These are phyloP conservation scores for Viola odorata DNA, from an alignment of 345 rosid species.

Conservation along the genomic window DNA sequence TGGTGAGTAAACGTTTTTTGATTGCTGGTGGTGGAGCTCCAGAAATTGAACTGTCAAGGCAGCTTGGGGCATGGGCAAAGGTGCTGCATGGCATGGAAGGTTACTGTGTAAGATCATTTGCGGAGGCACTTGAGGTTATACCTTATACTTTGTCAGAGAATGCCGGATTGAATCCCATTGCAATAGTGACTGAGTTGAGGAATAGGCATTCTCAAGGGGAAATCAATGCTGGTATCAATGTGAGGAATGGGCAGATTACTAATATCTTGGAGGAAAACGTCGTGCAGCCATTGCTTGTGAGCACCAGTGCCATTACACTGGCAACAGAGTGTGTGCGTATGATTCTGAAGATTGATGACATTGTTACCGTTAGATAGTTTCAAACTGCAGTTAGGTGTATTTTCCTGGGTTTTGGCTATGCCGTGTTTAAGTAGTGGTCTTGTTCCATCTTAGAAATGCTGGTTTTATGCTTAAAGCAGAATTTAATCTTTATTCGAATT, in stretches of 20 bases:
- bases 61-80: constrained; percentile 98
- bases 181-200: constrained; percentile 96
- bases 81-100: constrained; percentile 98
- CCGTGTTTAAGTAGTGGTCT: background rate
- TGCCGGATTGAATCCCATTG: constrained; percentile 91
- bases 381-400: background rate
- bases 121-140: constrained; percentile 94
- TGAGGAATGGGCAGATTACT: constrained; percentile 96
- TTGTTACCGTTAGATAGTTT: constrained; percentile 84
- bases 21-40: constrained; percentile 99
- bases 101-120: constrained; percentile 75
- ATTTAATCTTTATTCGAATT: no score
- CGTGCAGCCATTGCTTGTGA: constrained; percentile 96
- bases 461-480: background rate
- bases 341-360: constrained; percentile 98
- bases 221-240: constrained; percentile 91
- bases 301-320: constrained; percentile 81
- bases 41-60: constrained; percentile 92
- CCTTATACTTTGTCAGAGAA: constrained; percentile 96
- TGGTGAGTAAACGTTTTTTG: constrained; percentile 85
- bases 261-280: constrained; percentile 98
- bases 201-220: constrained; percentile 97
- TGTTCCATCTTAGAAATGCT: background rate
- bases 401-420: background rate
- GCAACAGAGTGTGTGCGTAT: constrained; percentile 97